A percentile compares a stretch with the other conserved stretches of the same genome.
These are phyloP conservation scores for Neurospora sublineolata DNA, from an alignment of 495 filamentous ascomycete species.

Conservation along the genomic window DNA sequence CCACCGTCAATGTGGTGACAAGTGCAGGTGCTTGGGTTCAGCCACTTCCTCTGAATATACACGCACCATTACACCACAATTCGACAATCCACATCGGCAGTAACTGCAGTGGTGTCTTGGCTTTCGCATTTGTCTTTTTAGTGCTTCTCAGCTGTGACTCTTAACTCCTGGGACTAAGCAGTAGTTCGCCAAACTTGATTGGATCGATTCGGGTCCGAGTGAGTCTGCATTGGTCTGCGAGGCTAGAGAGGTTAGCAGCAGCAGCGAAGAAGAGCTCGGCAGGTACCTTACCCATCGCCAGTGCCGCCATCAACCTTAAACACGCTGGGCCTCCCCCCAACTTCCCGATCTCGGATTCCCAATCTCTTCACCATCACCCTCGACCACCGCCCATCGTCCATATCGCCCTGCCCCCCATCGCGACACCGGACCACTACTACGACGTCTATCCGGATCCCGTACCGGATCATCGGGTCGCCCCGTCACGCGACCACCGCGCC, in stretches of 20 bases:
- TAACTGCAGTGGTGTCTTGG: background rate
- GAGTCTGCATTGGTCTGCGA: background rate
- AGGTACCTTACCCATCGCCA: background rate
- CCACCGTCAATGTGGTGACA: background rate
- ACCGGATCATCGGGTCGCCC: constrained; percentile 7
- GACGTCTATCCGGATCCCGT: constrained; percentile 14
- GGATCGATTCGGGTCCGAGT: background rate
- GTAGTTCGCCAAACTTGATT: background rate
- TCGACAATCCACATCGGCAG: background rate
- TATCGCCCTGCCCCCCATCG: constrained; percentile 4
- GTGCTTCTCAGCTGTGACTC: background rate
- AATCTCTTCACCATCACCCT: background rate
- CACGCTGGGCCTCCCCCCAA: background rate
- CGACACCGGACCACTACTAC: constrained; percentile 25
- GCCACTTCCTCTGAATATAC: background rate
- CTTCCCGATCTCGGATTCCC: background rate
- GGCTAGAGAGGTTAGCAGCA: background rate
- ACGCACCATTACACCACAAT: background rate
- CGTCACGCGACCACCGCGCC: constrained; percentile 17
- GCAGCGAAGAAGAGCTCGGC: background rate
- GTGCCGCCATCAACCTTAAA: background rate
- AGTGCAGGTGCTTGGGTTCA: background rate
- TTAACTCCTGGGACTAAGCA: background rate
- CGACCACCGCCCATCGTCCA: background rate
- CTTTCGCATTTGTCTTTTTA: background rate